Conservation (phyloP, 208 protist species). For the Trypanosoma brucei region DNA sequence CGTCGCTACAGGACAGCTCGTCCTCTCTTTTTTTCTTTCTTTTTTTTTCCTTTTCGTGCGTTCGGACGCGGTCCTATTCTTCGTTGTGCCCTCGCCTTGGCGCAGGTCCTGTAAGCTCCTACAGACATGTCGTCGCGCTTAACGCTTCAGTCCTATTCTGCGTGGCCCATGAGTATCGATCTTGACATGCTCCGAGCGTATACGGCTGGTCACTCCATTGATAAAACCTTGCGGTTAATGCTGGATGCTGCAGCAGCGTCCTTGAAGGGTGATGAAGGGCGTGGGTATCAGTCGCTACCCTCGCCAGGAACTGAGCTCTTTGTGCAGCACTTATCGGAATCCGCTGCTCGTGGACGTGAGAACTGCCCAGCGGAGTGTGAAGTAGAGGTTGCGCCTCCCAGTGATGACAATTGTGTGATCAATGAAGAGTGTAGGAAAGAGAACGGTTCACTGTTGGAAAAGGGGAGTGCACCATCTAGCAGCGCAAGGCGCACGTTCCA, state of each 20-base stretch:
- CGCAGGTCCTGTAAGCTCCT: not conserved
- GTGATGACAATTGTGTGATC: not conserved
- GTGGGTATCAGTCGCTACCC: not conserved
- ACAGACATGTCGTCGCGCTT: conserved; percentile 41
- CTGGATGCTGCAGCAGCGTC: conserved; percentile 21
- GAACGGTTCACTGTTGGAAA: not conserved
- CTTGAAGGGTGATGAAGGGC: not conserved
- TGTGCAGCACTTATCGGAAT: too few species aligned
- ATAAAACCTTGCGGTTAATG: conserved; percentile 66
- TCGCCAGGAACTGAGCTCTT: not conserved
- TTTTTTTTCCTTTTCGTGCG: not conserved
- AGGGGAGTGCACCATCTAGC: not conserved
- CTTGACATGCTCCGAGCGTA: conserved; percentile 62
- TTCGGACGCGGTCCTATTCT: not conserved
- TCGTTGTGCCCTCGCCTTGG: not conserved
- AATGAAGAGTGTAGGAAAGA: not conserved
- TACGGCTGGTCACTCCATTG: conserved; percentile 53
- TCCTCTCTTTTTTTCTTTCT: not conserved
- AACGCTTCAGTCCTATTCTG: conserved; percentile 64
- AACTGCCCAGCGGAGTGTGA: too few species aligned
- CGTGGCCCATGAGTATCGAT: conserved; percentile 69
- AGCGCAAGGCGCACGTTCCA: conserved; percentile 38
- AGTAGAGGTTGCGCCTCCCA: too few species aligned
- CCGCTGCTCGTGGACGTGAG: too few species aligned
- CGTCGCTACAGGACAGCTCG: too few species aligned